A percentile compares a stretch with the other conserved stretches of the same genome.
These are phyloP conservation scores for Tilletia indica DNA, from an alignment of 1,284 basidiomycete genomes.

Conservation along the genomic window DNA sequence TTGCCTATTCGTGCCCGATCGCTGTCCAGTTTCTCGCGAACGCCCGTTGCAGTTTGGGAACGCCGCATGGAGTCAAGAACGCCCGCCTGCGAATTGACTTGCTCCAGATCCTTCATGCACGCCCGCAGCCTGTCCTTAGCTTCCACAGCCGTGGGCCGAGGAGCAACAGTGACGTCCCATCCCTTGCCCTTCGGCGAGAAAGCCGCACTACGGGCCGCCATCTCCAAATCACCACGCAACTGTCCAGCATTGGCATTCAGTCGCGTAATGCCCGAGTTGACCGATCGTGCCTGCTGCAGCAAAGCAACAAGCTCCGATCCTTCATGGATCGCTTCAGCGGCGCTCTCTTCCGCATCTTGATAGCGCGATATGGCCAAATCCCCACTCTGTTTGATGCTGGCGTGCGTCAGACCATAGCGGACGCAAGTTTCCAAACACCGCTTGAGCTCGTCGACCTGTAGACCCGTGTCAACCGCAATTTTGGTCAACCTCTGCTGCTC, in stretches of 20 bases:
- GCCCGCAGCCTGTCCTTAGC: not conserved
- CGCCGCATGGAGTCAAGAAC: not conserved
- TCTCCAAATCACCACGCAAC: not conserved
- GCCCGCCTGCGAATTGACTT: not conserved
- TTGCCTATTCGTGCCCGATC: not conserved
- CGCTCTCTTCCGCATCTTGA: not conserved
- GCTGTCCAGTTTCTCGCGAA: not conserved
- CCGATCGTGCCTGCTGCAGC: not conserved
- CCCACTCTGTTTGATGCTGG: not conserved
- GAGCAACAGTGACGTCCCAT: not conserved
- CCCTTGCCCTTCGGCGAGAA: not conserved
- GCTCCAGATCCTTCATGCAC: not conserved
- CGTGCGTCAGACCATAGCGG: not conserved
- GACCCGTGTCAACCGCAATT: not conserved
- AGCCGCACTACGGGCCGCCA: not conserved
- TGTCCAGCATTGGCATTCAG: not conserved
- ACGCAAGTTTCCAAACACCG: not conserved
- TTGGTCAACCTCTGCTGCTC: not conserved
- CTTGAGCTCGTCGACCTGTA: slow-evolving; percentile 5
- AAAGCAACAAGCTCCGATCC: not conserved
- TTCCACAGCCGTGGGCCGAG: not conserved
- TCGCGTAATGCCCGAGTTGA: not conserved
- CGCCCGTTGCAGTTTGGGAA: not conserved
- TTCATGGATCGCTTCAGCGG: not conserved
- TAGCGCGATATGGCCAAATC: not conserved